Conservation (phyloP, 345 rosid genomes). For the Ailanthus altissimus region DNA sequence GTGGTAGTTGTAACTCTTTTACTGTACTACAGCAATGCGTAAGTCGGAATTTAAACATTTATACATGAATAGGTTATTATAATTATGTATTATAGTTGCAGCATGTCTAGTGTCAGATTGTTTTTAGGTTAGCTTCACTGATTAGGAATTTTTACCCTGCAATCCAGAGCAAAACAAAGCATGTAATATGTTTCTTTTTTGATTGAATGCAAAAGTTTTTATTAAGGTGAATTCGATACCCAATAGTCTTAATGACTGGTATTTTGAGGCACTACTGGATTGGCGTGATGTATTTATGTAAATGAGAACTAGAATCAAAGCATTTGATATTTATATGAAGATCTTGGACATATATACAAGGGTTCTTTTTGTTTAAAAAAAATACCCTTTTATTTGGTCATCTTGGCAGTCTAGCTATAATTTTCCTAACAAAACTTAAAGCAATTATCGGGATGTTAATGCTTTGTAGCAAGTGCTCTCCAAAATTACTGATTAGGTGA, state of each 20-base stretch:
- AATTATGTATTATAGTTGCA: slow-evolving; percentile 14
- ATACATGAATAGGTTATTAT: slow-evolving; percentile 29
- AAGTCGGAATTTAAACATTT: slow-evolving; percentile 34
- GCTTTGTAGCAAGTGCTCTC: neutral
- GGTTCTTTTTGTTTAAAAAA: neutral
- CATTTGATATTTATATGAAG: neutral
- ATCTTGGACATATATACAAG: neutral
- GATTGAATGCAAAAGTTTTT: slow-evolving; percentile 29
- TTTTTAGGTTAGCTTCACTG: slow-evolving; percentile 18
- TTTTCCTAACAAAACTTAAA: neutral
- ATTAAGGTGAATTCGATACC: slow-evolving; percentile 9
- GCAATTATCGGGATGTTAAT: neutral
- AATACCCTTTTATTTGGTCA: neutral
- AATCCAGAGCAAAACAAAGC: slow-evolving; percentile 18
- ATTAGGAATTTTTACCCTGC: slow-evolving; percentile 26
- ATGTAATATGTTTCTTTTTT: slow-evolving; percentile 31
- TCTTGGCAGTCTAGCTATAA: neutral
- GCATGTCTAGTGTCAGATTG: slow-evolving; percentile 27
- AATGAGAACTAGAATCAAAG: neutral
- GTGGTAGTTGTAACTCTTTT: slow-evolving; percentile 33
- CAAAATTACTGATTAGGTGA: neutral
- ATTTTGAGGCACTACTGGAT: neutral
- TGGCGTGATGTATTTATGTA: neutral
- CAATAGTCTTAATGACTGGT: neutral
- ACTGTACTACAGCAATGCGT: slow-evolving; percentile 19